Evolutionary conservation across 1,284 basidiomycete genomes (phyloP), one percentile per base, ranked within the genome.

Genomic region (Takashimella tepidaria): DNA sequence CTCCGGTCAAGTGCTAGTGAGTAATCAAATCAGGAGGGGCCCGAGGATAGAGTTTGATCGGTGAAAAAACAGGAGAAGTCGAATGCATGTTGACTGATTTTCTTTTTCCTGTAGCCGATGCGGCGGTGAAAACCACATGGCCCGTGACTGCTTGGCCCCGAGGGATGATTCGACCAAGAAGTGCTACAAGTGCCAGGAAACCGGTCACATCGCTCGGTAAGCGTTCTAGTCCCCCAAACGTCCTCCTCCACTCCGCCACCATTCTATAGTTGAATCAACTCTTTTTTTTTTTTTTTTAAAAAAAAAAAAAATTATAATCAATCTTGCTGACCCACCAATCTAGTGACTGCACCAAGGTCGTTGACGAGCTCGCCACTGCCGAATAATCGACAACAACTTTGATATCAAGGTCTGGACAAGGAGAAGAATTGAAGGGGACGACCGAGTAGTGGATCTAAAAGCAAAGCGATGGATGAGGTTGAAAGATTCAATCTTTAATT

Each of bases 161-260:
- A 54, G 64, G 42, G 69, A 72, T 57, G 68, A 74, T 55, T 61
- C 66, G 25, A 56, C 66, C 44, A 74, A 73, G 62, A 71, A 67
- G 59, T 76, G 74, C 64, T 76, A 73, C 71, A 71, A 70, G 62
- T 76, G 74, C 59, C 65, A 69, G 59, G 66, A 72, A 61, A 61
- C 66, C 20, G 73, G 73, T 37, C 74, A 76, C 63, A 69, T 76
- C 54, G 73, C 74, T 50, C 60, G 57, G 62, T 64, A 43, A 56
- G 64, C 57, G 16, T 37, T 37, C 31, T n/a, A n/a, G n/a, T n/a
- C n/a, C n/a, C n/a, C n/a, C n/a, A n/a, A n/a, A n/a, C n/a, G n/a
- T n/a, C n/a, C n/a, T n/a, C n/a, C n/a, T n/a, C n/a, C n/a, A n/a
- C n/a, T n/a, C n/a, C n/a, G n/a, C n/a, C n/a, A n/a, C n/a, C n/a